A percentile compares a stretch with the other conserved stretches of the same genome.
Evolutionary conservation across 2,329 filamentous ascomycete species (phyloP).

Genomic region (Cladosporium sp.): DNA sequence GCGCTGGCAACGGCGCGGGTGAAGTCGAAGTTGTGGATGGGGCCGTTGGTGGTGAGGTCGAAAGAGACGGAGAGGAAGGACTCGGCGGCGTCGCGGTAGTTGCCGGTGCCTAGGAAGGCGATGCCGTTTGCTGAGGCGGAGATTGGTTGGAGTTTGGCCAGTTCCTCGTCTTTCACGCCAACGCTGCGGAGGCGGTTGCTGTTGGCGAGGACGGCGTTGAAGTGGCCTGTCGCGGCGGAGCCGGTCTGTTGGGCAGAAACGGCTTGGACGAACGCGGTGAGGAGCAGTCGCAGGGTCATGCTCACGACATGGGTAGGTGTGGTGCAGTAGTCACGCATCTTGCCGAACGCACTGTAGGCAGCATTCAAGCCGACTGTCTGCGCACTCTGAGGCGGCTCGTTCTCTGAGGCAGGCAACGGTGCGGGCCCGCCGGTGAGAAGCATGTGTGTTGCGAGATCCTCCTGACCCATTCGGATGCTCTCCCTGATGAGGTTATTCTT

Average conservation of each 20-base stretch:
- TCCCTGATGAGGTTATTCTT: conserved; percentile 98
- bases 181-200: conserved; percentile 42
- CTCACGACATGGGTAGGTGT: conserved; percentile 77
- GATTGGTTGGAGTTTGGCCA: conserved; percentile 56
- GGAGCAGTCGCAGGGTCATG: conserved; percentile 71
- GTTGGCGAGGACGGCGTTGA: conserved; percentile 55
- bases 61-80: conserved; percentile 62
- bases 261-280: conserved; percentile 76
- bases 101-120: conserved; percentile 50
- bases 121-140: conserved; percentile 57
- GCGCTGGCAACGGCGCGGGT: conserved; percentile 69
- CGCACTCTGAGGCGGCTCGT: conserved; percentile 19
- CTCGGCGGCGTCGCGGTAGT: conserved; percentile 62
- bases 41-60: conserved; percentile 35
- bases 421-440: conserved; percentile 60
- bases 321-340: conserved; percentile 87
- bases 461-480: conserved; percentile 86
- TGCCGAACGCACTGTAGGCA: conserved; percentile 70
- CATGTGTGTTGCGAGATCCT: conserved; percentile 81
- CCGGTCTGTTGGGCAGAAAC: conserved; percentile 36
- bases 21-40: conserved; percentile 44
- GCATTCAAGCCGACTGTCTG: conserved; percentile 50
- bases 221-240: conserved; percentile 27
- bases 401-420: not conserved
- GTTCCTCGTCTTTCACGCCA: conserved; percentile 50